phyloP scores from a whole-genome alignment of 148 eudicot species.

The Nepenthes mirabilis region DNA sequence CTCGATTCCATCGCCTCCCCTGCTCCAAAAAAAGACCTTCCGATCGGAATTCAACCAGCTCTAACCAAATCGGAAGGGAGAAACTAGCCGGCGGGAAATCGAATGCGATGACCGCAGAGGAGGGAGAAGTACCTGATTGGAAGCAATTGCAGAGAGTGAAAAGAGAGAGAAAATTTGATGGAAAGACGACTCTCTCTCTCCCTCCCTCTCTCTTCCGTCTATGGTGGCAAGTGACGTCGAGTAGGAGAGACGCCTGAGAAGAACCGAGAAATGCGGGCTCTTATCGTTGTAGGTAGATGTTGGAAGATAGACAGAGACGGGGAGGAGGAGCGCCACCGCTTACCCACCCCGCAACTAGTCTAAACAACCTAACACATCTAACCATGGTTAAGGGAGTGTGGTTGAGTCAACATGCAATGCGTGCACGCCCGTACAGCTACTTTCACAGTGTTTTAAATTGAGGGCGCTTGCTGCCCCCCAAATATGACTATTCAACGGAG shows the following conservation, averaged over 20 bases:
- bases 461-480: no score
- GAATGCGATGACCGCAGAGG: not conserved
- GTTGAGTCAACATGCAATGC: no score
- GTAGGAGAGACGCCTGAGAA: constrained; percentile 24
- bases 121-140: not conserved
- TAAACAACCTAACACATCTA: no score
- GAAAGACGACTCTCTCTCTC: no score
- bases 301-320: constrained; percentile 10
- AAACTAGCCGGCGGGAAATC: no score
- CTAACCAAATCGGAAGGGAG: no score
- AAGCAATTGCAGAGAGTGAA: not conserved
- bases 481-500: no score
- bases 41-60: not conserved
- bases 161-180: no score
- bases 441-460: no score
- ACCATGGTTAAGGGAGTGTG: no score
- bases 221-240: constrained; percentile 3
- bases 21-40: not conserved
- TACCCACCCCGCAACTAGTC: constrained; percentile 20
- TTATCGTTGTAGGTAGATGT: not conserved
- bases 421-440: not conserved
- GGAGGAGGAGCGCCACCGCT: constrained; percentile 15
- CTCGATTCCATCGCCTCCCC: constrained; percentile 35
- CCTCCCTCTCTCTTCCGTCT: not conserved
- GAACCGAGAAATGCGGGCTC: constrained; percentile 3